phyloP scores from a whole-genome alignment of 2,329 filamentous ascomycete species.

The Aspergillus costaricaensis region DNA sequence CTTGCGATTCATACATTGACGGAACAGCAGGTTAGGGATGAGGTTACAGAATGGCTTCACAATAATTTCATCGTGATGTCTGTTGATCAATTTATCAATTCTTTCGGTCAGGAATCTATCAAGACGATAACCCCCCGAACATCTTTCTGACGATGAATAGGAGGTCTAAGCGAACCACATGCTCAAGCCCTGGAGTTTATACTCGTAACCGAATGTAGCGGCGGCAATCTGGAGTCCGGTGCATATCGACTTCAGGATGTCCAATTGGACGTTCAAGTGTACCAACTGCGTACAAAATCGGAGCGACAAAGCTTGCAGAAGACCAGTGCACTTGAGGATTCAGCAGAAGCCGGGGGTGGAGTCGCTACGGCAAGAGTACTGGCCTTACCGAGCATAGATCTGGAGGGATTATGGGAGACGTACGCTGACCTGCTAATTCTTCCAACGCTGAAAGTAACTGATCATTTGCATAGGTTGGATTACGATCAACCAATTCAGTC shows the following conservation, averaged over 20 bases:
- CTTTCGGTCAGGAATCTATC: conserved; percentile 28
- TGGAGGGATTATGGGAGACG: conserved; percentile 50
- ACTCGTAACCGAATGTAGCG: conserved; percentile 44
- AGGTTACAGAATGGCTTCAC: conserved; percentile 40
- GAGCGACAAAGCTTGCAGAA: conserved; percentile 28
- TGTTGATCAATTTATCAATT: conserved; percentile 36
- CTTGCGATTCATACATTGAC: background rate
- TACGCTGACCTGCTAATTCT: conserved; percentile 20
- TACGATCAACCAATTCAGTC: conserved; percentile 48
- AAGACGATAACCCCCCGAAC: background rate
- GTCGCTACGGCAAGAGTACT: conserved; percentile 37
- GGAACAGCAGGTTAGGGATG: conserved; percentile 34
- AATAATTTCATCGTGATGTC: conserved; percentile 36
- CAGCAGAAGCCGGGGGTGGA: conserved; percentile 24
- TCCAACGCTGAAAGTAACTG: background rate
- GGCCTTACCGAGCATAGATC: conserved; percentile 39
- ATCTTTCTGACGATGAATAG: conserved; percentile 20
- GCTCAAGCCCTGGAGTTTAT: conserved; percentile 36
- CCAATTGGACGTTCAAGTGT: conserved; percentile 47
- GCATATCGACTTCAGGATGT: conserved; percentile 35
- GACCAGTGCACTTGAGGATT: conserved; percentile 20
- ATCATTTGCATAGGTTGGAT: conserved; percentile 34
- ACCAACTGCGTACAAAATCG: conserved; percentile 33
- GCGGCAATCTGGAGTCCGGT: conserved; percentile 26
- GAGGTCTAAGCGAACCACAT: conserved; percentile 26